Base-by-base conservation (phyloP, 306 rosid genomes). In the Quillaja saponaria region DNA sequence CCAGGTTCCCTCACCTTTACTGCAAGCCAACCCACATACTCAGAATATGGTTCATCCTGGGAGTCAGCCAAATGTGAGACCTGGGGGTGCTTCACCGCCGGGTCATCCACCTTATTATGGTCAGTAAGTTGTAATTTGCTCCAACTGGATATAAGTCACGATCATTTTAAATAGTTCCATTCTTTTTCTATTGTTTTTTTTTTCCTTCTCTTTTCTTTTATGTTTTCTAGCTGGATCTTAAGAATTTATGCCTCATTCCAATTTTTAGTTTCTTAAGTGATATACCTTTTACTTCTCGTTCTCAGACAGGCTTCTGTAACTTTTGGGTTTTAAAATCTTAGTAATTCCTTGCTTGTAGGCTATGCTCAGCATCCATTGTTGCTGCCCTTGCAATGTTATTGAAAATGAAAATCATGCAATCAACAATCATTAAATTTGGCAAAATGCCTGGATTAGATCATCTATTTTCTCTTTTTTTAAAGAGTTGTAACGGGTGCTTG, bases 1-100 rank as follows among this genome's bases (percentile, higher is more conserved):
- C 81, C 54, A 12, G 86, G n/a, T 76, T 49, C 64, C 83, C 37
- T 78, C 85, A 4, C 81, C 84, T 19, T 61, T 28, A 38, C 6
- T 58, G 38, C 72, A 56, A 45, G 35, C 58, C 72, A 72, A 46
- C 68, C 75, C 76, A 34, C 13, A 0, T 48, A 10, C 53, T 4
- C 53, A 16, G 1, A 55, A 47, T 21, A 35, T 48, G 37, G 21
- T 54, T 48, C 76, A 57, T 37, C 66, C 69, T 9, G 76, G 80
- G 34, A 9, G 35, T 55, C 64, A 55, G 1, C 67, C 60, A 13
- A 67, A 44, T 51, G 20, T 37, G 44, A 65, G 65, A 46, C 71
- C 76, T 8, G 73, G 60, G 14, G 85, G 67, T 21, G 74, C 51
- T 49, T 72, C 73, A 13, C 68, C 47, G 18, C 50, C 73, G n/a